Evolutionary conservation across 768 basidiomycete genomes (phyloP).

Genomic region (Lactifluus subvellereus): DNA sequence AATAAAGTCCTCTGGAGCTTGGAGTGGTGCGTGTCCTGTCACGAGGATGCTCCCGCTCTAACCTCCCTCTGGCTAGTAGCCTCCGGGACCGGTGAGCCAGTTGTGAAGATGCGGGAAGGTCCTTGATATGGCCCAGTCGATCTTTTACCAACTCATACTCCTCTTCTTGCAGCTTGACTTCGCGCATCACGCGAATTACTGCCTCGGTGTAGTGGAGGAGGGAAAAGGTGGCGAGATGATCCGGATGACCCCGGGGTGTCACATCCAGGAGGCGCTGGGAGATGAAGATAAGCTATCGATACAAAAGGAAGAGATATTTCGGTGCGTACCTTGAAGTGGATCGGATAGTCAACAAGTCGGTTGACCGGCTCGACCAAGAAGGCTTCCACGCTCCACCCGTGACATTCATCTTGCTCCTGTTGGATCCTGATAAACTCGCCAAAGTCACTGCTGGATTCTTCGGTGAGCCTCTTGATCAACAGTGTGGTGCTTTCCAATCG

Average conservation of each 20-base stretch:
- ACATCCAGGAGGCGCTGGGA: constrained; percentile 59
- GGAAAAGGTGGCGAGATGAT: constrained; percentile 63
- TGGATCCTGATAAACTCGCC: constrained; percentile 79
- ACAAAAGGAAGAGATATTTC: background rate
- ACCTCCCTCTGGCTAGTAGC: constrained; percentile 60
- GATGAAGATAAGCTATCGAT: constrained; percentile 10
- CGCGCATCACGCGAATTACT: constrained; percentile 71
- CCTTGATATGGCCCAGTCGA: constrained; percentile 52
- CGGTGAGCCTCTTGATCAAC: constrained; percentile 44
- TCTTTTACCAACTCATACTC: constrained; percentile 73
- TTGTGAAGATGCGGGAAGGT: constrained; percentile 45
- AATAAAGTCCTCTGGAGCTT: background rate
- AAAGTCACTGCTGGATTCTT: constrained; percentile 59
- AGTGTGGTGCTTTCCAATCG: constrained; percentile 56
- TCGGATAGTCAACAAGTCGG: constrained; percentile 63
- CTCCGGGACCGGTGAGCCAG: constrained; percentile 71
- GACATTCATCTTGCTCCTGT: constrained; percentile 47
- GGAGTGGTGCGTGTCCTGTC: background rate
- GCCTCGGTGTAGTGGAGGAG: constrained; percentile 61
- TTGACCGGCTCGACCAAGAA: constrained; percentile 74
- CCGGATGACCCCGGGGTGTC: constrained; percentile 65
- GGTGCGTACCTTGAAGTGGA: constrained; percentile 62
- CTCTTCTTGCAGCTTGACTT: constrained; percentile 82
- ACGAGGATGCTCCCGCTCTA: constrained; percentile 43
- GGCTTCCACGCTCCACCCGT: constrained; percentile 57